These are phyloP conservation scores for Silene uniflora DNA, from an alignment of 148 eudicot genomes.

Conservation along the genomic window DNA sequence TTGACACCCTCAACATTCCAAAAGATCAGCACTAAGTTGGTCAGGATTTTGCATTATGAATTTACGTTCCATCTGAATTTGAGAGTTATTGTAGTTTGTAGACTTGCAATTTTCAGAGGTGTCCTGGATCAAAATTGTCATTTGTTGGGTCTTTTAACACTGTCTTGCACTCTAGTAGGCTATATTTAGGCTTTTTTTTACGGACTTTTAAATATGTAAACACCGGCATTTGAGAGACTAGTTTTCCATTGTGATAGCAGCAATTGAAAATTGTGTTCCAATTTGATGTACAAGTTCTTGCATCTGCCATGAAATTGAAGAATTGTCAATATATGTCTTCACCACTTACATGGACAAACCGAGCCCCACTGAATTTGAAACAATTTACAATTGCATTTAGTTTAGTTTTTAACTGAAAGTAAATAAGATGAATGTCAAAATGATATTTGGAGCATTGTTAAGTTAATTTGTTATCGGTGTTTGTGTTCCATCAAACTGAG, in stretches of 20 bases:
- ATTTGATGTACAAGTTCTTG: no score
- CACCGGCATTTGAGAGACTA: background rate
- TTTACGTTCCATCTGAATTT: background rate
- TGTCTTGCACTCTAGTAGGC: background rate
- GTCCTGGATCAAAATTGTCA: background rate
- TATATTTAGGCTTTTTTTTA: background rate
- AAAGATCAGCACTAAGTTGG: constrained; percentile 39
- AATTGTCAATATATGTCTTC: no score
- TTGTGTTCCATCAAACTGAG: no score
- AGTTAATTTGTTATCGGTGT: no score
- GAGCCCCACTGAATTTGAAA: no score
- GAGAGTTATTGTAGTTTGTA: background rate
- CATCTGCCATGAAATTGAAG: no score
- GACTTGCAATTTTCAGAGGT: background rate
- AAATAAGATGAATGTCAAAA: no score
- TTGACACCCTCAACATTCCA: constrained; percentile 69
- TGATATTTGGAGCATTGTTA: no score
- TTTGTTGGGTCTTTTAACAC: background rate
- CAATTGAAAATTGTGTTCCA: no score
- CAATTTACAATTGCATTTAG: no score
- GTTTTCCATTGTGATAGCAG: background rate
- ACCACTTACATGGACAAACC: no score
- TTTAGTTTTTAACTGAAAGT: no score
- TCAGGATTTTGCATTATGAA: background rate
- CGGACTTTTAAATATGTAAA: background rate